Evolutionary conservation across 1,284 basidiomycete genomes (phyloP), one percentile per base, ranked within the genome.

Genomic region (Meira nashicola): DNA sequence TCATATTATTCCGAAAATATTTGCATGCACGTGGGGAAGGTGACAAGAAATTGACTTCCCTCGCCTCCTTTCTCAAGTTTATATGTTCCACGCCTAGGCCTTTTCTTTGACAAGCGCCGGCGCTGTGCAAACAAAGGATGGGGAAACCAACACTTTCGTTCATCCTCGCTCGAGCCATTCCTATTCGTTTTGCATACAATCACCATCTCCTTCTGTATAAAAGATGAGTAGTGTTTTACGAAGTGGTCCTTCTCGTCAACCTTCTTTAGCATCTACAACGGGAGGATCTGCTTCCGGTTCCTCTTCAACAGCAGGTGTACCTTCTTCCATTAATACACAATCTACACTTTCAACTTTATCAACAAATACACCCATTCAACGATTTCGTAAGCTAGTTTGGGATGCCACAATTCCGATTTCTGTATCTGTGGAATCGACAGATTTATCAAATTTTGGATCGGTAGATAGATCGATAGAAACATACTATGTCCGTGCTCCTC

Each of bases 381-480:
- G 38, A 17, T 68, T 70, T 33, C 50, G 70, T 15, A 46, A 62
- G 17, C 60, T 70, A n/a, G 60, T 71, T 9, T 73, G 70, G 67
- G 56, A 61, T 37, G 65, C 67, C n/a, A 60, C 66, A 1, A 62
- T 73, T 21, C 71, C 71, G 23, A 62, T 73, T 15, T 65, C 64
- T 33, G 60, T 73, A 19, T 44, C 63, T 2, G 38, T 73, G 23
- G 67, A 66, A 19, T 49, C 55, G 11, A 44, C 60, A 1, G 63
- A 70, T 14, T 55, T 72, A 3, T 63, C 66, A 19, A n/a, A 23
- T 21, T 43, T 64, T 14, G 64, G 63, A 11, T 58, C 62, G 9
- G 28, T 33, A 4, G 67, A 69, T 54, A 17, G 59, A 0, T 53
- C 59, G 1, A 50, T 68, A 25, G 63, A 63, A 19, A 62, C 62